These are phyloP conservation scores for Trichophyton rubrum DNA, from an alignment of 2,329 filamentous ascomycete species.

Conservation along the genomic window DNA sequence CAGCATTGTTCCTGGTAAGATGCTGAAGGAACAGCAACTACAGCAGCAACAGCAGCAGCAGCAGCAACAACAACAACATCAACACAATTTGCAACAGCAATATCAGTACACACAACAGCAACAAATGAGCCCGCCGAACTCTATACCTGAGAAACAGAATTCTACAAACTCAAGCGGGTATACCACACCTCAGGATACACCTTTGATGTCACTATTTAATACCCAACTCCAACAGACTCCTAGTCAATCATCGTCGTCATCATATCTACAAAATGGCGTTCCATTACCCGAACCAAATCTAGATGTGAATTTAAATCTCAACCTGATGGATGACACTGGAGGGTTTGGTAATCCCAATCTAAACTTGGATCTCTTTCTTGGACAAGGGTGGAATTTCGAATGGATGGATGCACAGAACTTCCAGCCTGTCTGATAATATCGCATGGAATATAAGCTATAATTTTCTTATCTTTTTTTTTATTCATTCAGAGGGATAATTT, in stretches of 20 bases:
- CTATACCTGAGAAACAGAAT: background rate
- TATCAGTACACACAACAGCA: background rate
- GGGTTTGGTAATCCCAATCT: slow-evolving; percentile 18
- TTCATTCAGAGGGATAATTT: background rate
- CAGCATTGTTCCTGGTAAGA: slow-evolving; percentile 25
- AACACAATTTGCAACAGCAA: background rate
- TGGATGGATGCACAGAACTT: slow-evolving; percentile 20
- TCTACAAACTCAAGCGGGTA: background rate
- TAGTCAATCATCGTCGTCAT: background rate
- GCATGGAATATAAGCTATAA: background rate
- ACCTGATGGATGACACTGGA: slow-evolving; percentile 11
- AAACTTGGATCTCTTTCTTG: slow-evolving; percentile 24
- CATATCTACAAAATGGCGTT: background rate
- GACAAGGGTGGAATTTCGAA: slow-evolving; percentile 30
- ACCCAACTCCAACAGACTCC: background rate
- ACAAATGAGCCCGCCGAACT: background rate
- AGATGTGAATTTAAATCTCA: slow-evolving; percentile 3
- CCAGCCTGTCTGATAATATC: background rate
- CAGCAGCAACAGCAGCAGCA: background rate
- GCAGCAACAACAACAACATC: background rate
- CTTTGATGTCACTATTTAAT: background rate
- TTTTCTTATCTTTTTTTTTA: background rate
- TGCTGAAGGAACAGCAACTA: slow-evolving; percentile 14
- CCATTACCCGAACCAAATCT: background rate
- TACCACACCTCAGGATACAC: background rate